Base-by-base conservation (phyloP, 208 protist species). In the Trypanosoma scelopori region DNA sequence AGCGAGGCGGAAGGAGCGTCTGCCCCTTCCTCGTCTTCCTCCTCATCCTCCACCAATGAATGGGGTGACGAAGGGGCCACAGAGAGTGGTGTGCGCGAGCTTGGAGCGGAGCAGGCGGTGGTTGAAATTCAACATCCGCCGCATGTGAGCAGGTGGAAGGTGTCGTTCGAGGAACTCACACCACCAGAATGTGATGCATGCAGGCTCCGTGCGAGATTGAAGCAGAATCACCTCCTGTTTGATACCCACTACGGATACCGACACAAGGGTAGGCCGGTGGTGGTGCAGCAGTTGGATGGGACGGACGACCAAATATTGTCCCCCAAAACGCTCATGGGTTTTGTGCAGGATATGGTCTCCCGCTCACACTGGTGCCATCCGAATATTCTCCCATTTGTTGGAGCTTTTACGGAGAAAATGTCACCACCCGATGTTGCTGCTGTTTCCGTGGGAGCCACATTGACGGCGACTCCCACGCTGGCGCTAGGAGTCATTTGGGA, bases 361-460 rank as follows among this genome's bases (percentile, higher is more conserved):
- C 87, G 87, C 41, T 37, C 52, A 27, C 49, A 55, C 27, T 93
- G 87, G 87, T 86, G 73, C 66, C 83, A 89, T 70, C 83, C 87
- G 18, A 57, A 80, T 65, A 27, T 93, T 22, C 63, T 87, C 41
- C 55, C 48, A 37, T 86, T 76, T 66, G 67, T 75, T 30, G 87
- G 87, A 16, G 81, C 76, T 20, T 93, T 79, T 69, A 85, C 81
- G 23, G 83, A 93, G 59, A 82, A 71, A 62, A 78, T 84, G 55
- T 48, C 49, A 35, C 28, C 64, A 12, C 15, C 57, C 20, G 37
- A 66, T 13, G 27, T 55, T 62, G 46, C 37, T 62, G 46, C 37
- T 1, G 9, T 50, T 27, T 50, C 23, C 25, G 35, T 2, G 11
- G 28, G 22, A 23, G 48, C 22, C 6, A 20, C 37, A 37, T 7